Conservation (phyloP, 2,329 filamentous ascomycete species). For the Penicillium corylophilum region DNA sequence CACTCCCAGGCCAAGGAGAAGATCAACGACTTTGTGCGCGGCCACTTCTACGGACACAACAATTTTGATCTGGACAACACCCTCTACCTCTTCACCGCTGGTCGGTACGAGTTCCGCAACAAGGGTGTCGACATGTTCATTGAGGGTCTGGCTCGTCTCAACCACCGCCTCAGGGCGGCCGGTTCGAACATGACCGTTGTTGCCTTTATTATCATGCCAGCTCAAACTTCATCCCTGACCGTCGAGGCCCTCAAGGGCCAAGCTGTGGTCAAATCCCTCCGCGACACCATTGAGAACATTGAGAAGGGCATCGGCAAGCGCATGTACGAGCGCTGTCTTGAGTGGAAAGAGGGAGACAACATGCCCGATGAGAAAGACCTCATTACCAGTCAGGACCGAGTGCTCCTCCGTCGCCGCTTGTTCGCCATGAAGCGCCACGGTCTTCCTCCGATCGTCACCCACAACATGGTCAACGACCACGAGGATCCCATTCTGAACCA, state of each 20-base stretch:
- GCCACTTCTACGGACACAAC: constrained; percentile 97
- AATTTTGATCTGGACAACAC: constrained; percentile 97
- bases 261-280: constrained; percentile 92
- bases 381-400: constrained; percentile 86
- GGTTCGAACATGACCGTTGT: constrained; percentile 93
- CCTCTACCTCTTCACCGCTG: constrained; percentile 94
- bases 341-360: constrained; percentile 92
- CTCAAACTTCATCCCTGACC: constrained; percentile 89
- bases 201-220: constrained; percentile 98
- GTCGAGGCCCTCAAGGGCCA: constrained; percentile 96
- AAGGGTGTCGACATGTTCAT: constrained; percentile 99
- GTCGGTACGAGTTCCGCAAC: constrained; percentile 95
- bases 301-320: constrained; percentile 89
- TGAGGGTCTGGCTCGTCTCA: constrained; percentile 88
- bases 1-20: constrained; percentile 96
- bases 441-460: constrained; percentile 92
- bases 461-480: constrained; percentile 94
- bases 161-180: constrained; percentile 81
- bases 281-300: constrained; percentile 90
- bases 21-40: constrained; percentile 96
- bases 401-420: constrained; percentile 82
- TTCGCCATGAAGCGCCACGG: constrained; percentile 95
- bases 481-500: constrained; percentile 96
- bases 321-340: constrained; percentile 89
- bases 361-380: constrained; percentile 97